phyloP scores from a whole-genome alignment of 164 flowering plant genomes.

The Vitis rupestris region DNA sequence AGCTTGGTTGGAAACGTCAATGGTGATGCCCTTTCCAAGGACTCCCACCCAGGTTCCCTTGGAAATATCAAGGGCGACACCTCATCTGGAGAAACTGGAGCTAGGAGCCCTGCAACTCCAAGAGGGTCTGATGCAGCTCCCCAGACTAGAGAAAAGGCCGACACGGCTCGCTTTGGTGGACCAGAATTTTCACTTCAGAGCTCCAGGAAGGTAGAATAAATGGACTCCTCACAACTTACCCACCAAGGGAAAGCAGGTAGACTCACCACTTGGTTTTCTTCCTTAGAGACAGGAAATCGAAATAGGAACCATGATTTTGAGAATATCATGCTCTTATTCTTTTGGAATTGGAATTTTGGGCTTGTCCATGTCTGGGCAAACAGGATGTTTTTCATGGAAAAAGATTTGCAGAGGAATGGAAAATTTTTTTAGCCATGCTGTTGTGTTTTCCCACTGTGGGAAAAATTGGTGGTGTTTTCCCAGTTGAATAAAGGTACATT shows the following conservation, averaged over 20 bases:
- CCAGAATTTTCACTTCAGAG: slow-evolving; percentile 55
- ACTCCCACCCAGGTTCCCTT: neutral
- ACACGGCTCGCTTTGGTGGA: neutral
- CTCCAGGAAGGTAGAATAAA: slow-evolving; percentile 18
- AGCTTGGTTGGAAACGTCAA: slow-evolving; percentile 37
- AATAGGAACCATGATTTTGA: no score
- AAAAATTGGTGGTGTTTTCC: no score
- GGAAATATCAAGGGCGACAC: slow-evolving; percentile 7
- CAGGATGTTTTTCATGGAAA: no score
- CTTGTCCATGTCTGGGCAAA: no score
- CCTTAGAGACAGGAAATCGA: no score
- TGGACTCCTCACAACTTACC: neutral
- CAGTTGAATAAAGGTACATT: no score
- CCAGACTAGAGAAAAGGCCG: no score
- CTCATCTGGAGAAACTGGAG: slow-evolving; percentile 11
- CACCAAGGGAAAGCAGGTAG: neutral
- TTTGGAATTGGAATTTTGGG: no score
- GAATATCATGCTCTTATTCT: no score
- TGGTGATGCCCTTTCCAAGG: slow-evolving; percentile 4
- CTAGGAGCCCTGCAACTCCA: slow-evolving; percentile 2
- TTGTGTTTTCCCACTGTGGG: no score
- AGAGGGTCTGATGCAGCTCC: neutral
- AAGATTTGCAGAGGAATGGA: no score
- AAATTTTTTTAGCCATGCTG: no score
- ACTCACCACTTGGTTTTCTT: neutral